Evolutionary conservation across 23 red algal species (phyloP).

Genomic region (Cyanidioschyzon merolae): DNA sequence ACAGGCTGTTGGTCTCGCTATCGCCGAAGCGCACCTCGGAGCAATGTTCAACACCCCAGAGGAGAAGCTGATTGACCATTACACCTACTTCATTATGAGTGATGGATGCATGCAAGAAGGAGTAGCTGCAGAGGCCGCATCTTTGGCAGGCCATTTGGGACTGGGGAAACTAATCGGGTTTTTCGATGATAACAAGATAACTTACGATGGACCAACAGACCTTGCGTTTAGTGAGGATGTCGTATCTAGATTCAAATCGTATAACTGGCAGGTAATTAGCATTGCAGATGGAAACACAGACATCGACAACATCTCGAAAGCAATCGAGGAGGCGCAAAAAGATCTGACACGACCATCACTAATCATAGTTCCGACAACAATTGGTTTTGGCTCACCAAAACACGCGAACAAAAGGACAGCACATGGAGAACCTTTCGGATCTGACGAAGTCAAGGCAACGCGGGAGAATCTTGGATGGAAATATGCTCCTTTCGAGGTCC

Average conservation of each 20-base stretch:
- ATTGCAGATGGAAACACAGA: constrained; percentile 62
- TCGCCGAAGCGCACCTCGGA: constrained; percentile 76
- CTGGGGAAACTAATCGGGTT: constrained; percentile 92
- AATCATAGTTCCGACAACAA: constrained; percentile 62
- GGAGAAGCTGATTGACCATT: constrained; percentile 58
- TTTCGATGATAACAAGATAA: constrained; percentile 92
- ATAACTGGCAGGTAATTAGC: constrained; percentile 75
- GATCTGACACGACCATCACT: constrained; percentile 56
- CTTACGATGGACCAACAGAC: constrained; percentile 75
- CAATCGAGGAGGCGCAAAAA: constrained; percentile 43
- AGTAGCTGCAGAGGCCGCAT: constrained; percentile 61
- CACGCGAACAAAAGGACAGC: constrained; percentile 39
- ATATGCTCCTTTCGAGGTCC: constrained; percentile 70
- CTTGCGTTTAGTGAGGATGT: constrained; percentile 91
- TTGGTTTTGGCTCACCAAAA: constrained; percentile 77
- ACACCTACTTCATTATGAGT: constrained; percentile 76
- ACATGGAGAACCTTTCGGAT: constrained; percentile 63
- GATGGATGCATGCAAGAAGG: constrained; percentile 94
- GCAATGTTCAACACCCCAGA: constrained; percentile 78
- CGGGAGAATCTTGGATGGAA: constrained; percentile 50
- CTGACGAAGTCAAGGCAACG: constrained; percentile 50
- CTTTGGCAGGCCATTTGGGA: constrained; percentile 65
- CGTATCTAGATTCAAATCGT: constrained; percentile 53
- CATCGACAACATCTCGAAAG: constrained; percentile 28
- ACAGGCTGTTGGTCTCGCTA: constrained; percentile 81